phyloP scores from a whole-genome alignment of 306 rosid genomes.

The Sophora flavescens region DNA sequence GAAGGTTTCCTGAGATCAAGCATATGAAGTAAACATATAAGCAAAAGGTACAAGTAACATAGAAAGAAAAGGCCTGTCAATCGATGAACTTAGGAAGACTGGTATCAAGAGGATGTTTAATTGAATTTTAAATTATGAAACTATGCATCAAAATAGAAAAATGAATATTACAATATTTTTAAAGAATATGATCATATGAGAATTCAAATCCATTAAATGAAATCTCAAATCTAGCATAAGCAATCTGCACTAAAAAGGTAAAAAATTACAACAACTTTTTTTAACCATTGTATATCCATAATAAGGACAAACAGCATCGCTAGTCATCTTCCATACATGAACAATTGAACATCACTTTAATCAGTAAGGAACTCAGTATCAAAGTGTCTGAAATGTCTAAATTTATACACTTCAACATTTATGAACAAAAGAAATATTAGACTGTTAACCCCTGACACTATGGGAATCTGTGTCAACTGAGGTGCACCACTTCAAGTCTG shows the following conservation, averaged over 20 bases:
- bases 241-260: background rate
- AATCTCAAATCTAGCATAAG: slow-evolving; percentile 10
- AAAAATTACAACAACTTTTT: background rate
- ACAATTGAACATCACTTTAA: background rate
- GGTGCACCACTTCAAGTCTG: background rate
- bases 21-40: slow-evolving; percentile 18
- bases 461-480: background rate
- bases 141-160: slow-evolving; percentile 10
- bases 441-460: slow-evolving; percentile 11
- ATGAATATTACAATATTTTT: background rate
- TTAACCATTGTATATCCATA: background rate
- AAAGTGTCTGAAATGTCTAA: background rate
- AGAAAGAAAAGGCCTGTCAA: background rate
- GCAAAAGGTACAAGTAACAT: slow-evolving; percentile 5
- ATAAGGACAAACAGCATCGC: background rate
- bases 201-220: slow-evolving; percentile 23
- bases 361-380: background rate
- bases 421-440: slow-evolving; percentile 4
- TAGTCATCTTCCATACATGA: background rate
- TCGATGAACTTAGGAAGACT: slow-evolving; percentile 1
- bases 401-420: background rate
- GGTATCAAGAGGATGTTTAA: background rate
- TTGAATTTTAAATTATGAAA: slow-evolving; percentile 23
- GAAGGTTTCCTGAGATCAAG: slow-evolving; percentile 78
- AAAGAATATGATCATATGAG: background rate